Conservation (phyloP, 2,329 filamentous ascomycete species). For the Fusarium gaditjirri region DNA sequence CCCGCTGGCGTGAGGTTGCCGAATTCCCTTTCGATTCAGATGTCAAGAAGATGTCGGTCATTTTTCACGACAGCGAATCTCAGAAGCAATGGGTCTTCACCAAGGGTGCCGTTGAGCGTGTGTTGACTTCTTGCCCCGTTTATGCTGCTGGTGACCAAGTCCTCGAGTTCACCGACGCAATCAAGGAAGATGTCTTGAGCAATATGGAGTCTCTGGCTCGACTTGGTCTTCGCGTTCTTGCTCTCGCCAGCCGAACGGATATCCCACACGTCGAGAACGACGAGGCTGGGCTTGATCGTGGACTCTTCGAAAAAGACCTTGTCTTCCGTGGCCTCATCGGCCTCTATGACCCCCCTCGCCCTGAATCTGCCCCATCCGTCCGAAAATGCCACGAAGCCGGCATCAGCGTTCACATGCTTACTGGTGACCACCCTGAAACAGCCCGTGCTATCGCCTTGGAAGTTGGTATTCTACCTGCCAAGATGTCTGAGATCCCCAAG, state of each 20-base stretch:
- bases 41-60: constrained; percentile 81
- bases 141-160: constrained; percentile 58
- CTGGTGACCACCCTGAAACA: constrained; percentile 74
- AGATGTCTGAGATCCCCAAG: constrained; percentile 61
- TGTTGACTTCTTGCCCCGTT: constrained; percentile 70
- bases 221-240: constrained; percentile 75
- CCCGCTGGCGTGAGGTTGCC: constrained; percentile 67
- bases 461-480: constrained; percentile 68
- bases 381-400: constrained; percentile 68
- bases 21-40: constrained; percentile 81
- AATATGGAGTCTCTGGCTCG: constrained; percentile 76
- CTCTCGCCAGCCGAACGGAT: constrained; percentile 67
- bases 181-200: constrained; percentile 66
- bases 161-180: constrained; percentile 61
- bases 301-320: constrained; percentile 68
- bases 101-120: constrained; percentile 76
- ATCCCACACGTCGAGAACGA: constrained; percentile 49
- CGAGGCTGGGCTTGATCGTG: constrained; percentile 60
- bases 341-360: constrained; percentile 77
- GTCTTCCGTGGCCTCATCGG: constrained; percentile 76
- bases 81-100: constrained; percentile 64
- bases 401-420: constrained; percentile 75
- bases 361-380: constrained; percentile 71
- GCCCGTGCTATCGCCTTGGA: constrained; percentile 72
- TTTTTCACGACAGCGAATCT: constrained; percentile 61